Evolutionary conservation across 352 stramenopile genomes (phyloP).

Genomic region (Globisporangium ultimum): DNA sequence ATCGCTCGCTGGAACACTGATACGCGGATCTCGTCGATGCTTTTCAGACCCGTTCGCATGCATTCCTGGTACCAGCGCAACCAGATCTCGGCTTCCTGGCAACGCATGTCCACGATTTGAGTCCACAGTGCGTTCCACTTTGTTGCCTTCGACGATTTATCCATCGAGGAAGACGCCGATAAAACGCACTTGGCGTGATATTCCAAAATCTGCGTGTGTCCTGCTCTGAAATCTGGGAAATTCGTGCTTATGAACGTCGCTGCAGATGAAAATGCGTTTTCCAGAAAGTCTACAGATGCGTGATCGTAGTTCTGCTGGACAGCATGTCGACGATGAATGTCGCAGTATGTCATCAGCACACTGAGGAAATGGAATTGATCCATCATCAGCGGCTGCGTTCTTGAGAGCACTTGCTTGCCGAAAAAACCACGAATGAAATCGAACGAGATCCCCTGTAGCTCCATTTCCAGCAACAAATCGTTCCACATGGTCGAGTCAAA

Average conservation of each 20-base stretch:
- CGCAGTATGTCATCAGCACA: slow-evolving; percentile 49
- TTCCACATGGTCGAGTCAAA: slow-evolving; percentile 63
- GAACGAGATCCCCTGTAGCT: slow-evolving; percentile 12
- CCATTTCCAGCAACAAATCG: slow-evolving; percentile 51
- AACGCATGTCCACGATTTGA: slow-evolving; percentile 20
- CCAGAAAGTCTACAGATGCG: slow-evolving; percentile 20
- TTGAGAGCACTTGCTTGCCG: slow-evolving; percentile 23
- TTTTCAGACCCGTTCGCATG: slow-evolving; percentile 15
- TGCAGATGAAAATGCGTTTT: slow-evolving; percentile 29
- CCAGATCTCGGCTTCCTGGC: slow-evolving; percentile 32
- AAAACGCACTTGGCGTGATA: slow-evolving; percentile 49
- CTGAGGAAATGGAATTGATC: slow-evolving; percentile 48
- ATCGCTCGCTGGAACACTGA: slow-evolving; percentile 40
- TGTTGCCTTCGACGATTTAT: slow-evolving; percentile 2
- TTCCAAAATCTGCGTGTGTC: slow-evolving; percentile 28
- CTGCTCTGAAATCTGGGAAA: slow-evolving; percentile 34
- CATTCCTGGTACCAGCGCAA: slow-evolving; percentile 43
- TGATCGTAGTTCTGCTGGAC: slow-evolving; percentile 7
- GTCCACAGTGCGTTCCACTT: slow-evolving; percentile 36
- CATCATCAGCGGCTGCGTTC: slow-evolving; percentile 37
- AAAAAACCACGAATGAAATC: slow-evolving; percentile 25
- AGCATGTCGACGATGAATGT: slow-evolving; percentile 28
- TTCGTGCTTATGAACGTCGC: slow-evolving; percentile 26
- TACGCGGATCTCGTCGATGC: slow-evolving; percentile 21
- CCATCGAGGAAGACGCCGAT: slow-evolving; percentile 8